These are phyloP conservation scores for Aspergillus neotritici DNA, from an alignment of 2,329 filamentous ascomycete genomes.

Conservation along the genomic window DNA sequence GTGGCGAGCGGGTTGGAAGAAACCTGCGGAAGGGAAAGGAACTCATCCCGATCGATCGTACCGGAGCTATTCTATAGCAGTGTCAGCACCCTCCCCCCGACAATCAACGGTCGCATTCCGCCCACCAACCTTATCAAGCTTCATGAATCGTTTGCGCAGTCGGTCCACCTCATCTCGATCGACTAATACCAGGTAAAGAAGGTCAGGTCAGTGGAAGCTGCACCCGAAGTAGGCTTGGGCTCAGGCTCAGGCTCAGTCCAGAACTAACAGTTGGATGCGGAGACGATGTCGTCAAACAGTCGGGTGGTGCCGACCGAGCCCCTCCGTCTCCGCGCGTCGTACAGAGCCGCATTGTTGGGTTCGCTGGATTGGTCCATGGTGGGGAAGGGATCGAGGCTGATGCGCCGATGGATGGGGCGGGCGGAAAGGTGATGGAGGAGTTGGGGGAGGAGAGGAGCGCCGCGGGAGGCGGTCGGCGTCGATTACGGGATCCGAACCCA, in stretches of 20 bases:
- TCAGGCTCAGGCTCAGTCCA: too few species aligned
- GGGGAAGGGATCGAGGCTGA: slow-evolving; percentile 22
- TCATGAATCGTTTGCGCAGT: slow-evolving; percentile 96
- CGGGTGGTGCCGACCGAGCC: slow-evolving; percentile 50
- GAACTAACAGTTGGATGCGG: slow-evolving; percentile 84
- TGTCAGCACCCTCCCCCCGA: not conserved
- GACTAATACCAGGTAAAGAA: slow-evolving; percentile 52
- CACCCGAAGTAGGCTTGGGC: too few species aligned
- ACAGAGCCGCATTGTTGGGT: slow-evolving; percentile 42
- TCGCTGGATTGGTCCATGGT: slow-evolving; percentile 30
- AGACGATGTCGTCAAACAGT: slow-evolving; percentile 91
- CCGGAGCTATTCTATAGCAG: slow-evolving; percentile 79
- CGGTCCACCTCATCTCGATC: slow-evolving; percentile 96
- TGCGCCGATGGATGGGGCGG: not conserved
- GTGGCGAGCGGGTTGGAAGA: slow-evolving; percentile 96
- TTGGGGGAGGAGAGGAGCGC: too few species aligned
- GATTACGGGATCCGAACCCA: too few species aligned
- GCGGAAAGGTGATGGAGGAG: too few species aligned
- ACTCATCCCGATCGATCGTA: slow-evolving; percentile 97
- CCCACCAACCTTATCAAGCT: slow-evolving; percentile 77
- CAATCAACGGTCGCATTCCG: too few species aligned
- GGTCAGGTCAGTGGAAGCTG: slow-evolving; percentile 2
- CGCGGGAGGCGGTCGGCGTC: too few species aligned
- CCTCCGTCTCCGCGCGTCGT: slow-evolving; percentile 40
- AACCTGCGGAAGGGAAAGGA: slow-evolving; percentile 93